phyloP scores from a whole-genome alignment of 441 rosid species.

The Sinapis alba region DNA sequence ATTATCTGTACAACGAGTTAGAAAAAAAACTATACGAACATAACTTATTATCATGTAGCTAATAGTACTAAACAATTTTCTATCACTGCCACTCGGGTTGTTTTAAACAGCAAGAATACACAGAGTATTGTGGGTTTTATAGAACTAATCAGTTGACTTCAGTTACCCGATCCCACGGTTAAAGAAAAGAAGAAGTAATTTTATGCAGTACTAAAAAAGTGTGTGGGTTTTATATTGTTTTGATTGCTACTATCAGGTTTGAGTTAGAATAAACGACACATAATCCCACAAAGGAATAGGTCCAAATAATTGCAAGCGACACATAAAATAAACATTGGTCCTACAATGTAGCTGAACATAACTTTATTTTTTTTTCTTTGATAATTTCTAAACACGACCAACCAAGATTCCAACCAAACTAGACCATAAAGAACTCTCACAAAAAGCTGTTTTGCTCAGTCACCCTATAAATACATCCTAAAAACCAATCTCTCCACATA shows the following conservation, averaged over 20 bases:
- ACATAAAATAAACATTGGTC: neutral
- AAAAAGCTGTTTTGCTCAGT: constrained; percentile 19
- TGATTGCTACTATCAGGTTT: neutral
- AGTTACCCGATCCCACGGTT: too few relatives aligned
- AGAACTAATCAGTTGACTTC: too few relatives aligned
- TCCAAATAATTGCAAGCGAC: constrained; percentile 17
- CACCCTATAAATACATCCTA: constrained; percentile 25
- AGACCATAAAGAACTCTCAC: neutral
- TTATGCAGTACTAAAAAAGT: neutral
- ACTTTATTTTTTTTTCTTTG: neutral
- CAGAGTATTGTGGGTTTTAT: too few relatives aligned
- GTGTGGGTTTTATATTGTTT: neutral
- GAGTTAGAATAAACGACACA: neutral
- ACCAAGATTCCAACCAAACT: constrained; percentile 33
- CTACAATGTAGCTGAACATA: constrained; percentile 13
- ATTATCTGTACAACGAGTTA: neutral
- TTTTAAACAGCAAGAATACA: too few relatives aligned
- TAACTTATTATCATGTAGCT: neutral
- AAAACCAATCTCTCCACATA: constrained; percentile 10
- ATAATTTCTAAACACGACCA: neutral
- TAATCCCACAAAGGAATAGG: neutral
- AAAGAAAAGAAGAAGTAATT: too few relatives aligned
- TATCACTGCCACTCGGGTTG: too few relatives aligned
- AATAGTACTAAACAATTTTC: too few relatives aligned
- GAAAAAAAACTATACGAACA: neutral